Base-by-base conservation (phyloP, 2,329 filamentous ascomycete species). In the Pseudogymnoascus sp. region DNA sequence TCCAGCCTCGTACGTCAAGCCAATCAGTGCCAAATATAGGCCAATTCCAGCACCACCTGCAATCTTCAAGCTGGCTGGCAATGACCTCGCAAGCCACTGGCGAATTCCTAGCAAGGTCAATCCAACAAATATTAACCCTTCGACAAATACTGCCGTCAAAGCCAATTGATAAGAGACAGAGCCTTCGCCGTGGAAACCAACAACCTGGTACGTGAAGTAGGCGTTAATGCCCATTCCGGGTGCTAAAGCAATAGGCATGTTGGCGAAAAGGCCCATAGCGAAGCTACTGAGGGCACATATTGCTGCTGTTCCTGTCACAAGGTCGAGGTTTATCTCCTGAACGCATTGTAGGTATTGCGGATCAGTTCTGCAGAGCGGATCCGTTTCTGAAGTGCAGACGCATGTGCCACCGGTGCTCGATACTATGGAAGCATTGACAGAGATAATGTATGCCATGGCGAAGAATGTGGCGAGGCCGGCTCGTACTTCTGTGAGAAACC, bases 21-120 rank as follows among this genome's bases (percentile, higher is more conserved):
- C 87, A 64, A 90, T 90, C 58, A 90, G 77, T 18, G 87, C 67
- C 11, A 72, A 79, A 72, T 93, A 95, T 1, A 96, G 78, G 20
- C 91, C 91, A 65, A 95, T 95, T 63, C 91, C 91, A 60, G 90
- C 89, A 64, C 90, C 89, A 14, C 88, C 93, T 9, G 90, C 90
- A 60, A 94, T 84, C 75, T 95, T 96, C 76, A 96, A 92, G 61
- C 87, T 91, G 41, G 85, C 82, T 1, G 91, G 91, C 64, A 95
- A 91, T 47, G 88, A 86, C 66, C 90, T 85, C 16, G 91, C 91
- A 28, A 96, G 83, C 90, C 90, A 95, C 72, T 95, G 91, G 14
- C 91, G 87, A 76, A 96, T 82, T 37, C 91, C 91, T 58, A 92
- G 79, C 37, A 95, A 73, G 1, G 91, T 90, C 38, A 96, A 81